Evolutionary conservation across 805 yeast genomes (phyloP).

Genomic region (Yarrowia phangngaensis): DNA sequence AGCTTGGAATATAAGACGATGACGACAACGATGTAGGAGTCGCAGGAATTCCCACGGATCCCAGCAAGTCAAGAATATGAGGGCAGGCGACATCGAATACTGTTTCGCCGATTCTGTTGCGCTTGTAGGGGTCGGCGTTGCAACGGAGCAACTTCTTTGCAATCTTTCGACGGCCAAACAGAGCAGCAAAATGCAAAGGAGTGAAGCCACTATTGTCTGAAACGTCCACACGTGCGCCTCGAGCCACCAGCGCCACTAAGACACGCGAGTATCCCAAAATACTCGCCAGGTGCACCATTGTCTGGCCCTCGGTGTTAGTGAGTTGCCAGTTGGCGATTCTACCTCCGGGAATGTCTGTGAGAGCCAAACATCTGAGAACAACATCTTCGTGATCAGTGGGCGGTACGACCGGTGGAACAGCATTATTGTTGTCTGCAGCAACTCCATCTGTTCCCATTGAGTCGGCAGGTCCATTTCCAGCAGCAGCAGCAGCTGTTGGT

Average conservation of each 20-base stretch:
- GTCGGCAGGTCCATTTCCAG: no score
- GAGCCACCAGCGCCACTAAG: conserved; percentile 60
- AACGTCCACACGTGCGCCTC: conserved; percentile 55
- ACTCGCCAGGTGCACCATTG: conserved; percentile 81
- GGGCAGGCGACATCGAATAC: conserved; percentile 18
- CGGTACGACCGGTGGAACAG: neutral
- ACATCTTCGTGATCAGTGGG: conserved; percentile 25
- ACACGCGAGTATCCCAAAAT: conserved; percentile 66
- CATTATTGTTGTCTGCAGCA: neutral
- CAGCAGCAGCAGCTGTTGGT: neutral
- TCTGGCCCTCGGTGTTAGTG: conserved; percentile 50
- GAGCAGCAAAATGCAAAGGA: conserved; percentile 81
- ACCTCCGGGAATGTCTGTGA: conserved; percentile 21
- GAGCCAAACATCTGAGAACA: conserved; percentile 19
- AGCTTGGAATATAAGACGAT: conserved; percentile 2
- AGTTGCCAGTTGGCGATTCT: conserved; percentile 26
- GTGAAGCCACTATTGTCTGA: conserved; percentile 79
- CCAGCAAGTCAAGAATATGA: conserved; percentile 15
- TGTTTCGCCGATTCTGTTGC: conserved; percentile 13
- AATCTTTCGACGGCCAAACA: conserved; percentile 67
- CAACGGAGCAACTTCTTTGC: conserved; percentile 51
- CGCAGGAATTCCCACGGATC: neutral
- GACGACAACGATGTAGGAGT: no score
- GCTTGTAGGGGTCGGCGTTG: conserved; percentile 24
- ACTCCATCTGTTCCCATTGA: no score